A percentile compares a stretch with the other conserved stretches of the same genome.
Conservation (phyloP, 768 basidiomycete genomes). For the Macrolepiota albuminosa region DNA sequence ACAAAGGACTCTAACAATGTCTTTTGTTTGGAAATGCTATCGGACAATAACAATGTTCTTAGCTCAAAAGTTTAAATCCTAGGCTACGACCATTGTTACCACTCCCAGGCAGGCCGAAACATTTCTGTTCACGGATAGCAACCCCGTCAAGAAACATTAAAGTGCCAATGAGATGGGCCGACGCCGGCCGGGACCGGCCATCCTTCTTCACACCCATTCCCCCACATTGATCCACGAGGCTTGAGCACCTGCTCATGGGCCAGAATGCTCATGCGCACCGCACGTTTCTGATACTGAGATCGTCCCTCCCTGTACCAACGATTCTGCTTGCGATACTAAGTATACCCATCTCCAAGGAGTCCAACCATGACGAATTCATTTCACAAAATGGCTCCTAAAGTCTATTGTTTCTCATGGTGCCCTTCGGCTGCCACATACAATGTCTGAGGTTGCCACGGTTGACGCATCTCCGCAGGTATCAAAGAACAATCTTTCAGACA, state of each 20-base stretch:
- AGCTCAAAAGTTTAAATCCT: too few species aligned
- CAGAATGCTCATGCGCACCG: background rate
- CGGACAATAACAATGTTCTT: background rate
- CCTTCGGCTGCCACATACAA: background rate
- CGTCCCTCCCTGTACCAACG: background rate
- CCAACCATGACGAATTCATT: background rate
- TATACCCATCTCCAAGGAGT: background rate
- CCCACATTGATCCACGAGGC: constrained; percentile 2
- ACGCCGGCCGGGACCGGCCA: background rate
- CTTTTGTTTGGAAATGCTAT: background rate
- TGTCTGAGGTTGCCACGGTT: background rate
- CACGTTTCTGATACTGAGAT: background rate
- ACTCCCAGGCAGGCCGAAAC: background rate
- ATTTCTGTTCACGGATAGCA: background rate
- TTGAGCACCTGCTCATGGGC: background rate
- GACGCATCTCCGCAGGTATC: background rate
- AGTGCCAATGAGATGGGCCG: background rate
- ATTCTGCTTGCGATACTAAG: background rate
- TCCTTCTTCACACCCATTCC: background rate
- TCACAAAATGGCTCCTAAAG: background rate
- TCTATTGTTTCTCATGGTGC: background rate
- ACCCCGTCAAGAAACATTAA: background rate
- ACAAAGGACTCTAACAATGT: background rate
- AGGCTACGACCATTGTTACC: background rate
- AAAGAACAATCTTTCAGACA: background rate